Percentiles rank a stretch among this genome's conserved stretches.
Conservation (phyloP, 2,329 filamentous ascomycete genomes). For the Fusarium setosum region DNA sequence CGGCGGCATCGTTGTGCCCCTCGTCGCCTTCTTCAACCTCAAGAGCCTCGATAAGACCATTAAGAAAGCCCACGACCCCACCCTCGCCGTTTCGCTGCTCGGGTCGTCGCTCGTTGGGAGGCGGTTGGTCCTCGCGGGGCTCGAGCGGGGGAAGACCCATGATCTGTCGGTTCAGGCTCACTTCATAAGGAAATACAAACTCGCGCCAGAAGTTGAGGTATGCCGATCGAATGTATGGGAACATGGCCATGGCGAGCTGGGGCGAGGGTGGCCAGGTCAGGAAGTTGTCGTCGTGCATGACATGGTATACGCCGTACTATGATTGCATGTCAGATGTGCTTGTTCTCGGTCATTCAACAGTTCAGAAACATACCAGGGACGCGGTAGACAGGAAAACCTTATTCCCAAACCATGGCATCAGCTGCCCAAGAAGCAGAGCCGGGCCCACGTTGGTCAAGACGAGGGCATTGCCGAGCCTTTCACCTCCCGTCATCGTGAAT, state of each 20-base stretch:
- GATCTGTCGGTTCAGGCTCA: conserved; percentile 59
- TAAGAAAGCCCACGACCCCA: conserved; percentile 50
- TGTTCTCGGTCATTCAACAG: too few relatives aligned
- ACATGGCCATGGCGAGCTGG: conserved; percentile 60
- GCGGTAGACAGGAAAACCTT: conserved; percentile 56
- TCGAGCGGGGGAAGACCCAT: conserved; percentile 52
- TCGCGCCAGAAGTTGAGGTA: conserved; percentile 61
- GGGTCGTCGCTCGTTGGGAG: conserved; percentile 25
- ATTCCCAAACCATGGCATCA: conserved; percentile 56
- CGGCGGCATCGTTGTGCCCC: conserved; percentile 32
- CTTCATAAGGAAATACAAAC: conserved; percentile 60
- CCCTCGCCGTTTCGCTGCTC: conserved; percentile 42
- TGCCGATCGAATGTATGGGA: conserved; percentile 58
- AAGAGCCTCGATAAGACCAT: conserved; percentile 51
- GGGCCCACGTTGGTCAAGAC: conserved; percentile 60
- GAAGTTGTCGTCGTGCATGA: conserved; percentile 57
- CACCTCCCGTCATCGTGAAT: conserved; percentile 40
- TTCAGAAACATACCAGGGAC: conserved; percentile 50
- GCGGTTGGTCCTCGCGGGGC: conserved; percentile 31
- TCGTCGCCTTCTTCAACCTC: conserved; percentile 49
- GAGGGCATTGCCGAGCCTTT: conserved; percentile 48
- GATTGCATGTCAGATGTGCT: conserved; percentile 1
- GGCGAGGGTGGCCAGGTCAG: conserved; percentile 66
- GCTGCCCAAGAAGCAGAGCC: conserved; percentile 56
- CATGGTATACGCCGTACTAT: conserved; percentile 61